Evolutionary conservation across 2,329 filamentous ascomycete species (phyloP).

Genomic region (Fusarium tjaetaba): DNA sequence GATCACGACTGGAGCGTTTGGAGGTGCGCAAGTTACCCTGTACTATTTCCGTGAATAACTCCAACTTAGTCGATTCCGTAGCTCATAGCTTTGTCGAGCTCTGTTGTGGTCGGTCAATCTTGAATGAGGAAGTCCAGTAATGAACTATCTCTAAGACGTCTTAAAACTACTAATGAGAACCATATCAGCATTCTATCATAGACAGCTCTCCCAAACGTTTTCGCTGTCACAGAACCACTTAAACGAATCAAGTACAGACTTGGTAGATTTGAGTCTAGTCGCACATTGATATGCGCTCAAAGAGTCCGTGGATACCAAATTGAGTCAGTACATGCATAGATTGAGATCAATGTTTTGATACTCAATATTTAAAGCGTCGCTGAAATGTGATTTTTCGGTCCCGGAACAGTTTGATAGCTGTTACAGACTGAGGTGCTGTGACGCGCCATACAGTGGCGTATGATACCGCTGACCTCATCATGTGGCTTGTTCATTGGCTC

Average conservation of each 20-base stretch:
- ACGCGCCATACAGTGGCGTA: slow-evolving; percentile 10
- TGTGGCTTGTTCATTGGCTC: slow-evolving; percentile 17
- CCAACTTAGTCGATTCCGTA: neutral
- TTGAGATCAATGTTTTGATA: neutral
- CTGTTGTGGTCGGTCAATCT: neutral
- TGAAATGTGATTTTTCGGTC: slow-evolving; percentile 23
- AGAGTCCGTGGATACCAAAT: neutral
- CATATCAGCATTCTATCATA: neutral
- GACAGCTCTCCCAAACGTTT: neutral
- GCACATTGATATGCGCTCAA: neutral
- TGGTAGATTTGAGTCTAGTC: neutral
- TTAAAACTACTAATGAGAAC: too few relatives aligned
- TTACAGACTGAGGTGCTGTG: slow-evolving; percentile 4
- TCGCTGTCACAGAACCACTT: neutral
- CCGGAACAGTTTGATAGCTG: neutral
- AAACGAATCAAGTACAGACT: neutral
- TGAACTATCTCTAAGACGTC: neutral
- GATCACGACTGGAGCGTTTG: neutral
- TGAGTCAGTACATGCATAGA: neutral
- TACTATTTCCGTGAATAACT: neutral
- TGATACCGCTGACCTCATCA: slow-evolving; percentile 30
- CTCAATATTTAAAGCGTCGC: slow-evolving; percentile 47
- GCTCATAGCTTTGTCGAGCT: neutral
- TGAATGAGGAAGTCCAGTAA: neutral
- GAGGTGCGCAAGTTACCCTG: neutral